Conservation (phyloP, 2,329 filamentous ascomycete genomes). For the Plectosphaerella cucumerina region DNA sequence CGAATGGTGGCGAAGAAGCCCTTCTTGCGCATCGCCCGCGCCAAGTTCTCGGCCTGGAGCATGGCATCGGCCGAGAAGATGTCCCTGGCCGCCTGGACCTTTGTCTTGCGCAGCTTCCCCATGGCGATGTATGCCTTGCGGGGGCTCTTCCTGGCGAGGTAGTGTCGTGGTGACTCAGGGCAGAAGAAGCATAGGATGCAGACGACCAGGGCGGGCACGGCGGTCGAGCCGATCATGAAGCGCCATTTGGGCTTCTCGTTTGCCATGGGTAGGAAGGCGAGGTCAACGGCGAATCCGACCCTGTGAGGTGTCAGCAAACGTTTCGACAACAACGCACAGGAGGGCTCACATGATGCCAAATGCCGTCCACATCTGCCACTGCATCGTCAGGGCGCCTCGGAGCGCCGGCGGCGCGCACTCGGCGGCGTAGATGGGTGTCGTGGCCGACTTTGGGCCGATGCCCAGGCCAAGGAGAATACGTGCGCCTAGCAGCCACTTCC, state of each 20-base stretch:
- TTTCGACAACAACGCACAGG: neutral
- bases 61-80: constrained; percentile 54
- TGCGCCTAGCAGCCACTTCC: constrained; percentile 68
- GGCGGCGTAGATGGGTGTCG: constrained; percentile 65
- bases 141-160: constrained; percentile 43
- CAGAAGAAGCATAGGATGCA: constrained; percentile 47
- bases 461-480: constrained; percentile 67
- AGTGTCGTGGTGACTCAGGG: constrained; percentile 47
- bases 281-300: constrained; percentile 1
- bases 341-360: constrained; percentile 44
- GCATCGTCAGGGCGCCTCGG: constrained; percentile 68
- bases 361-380: constrained; percentile 58
- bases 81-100: constrained; percentile 51
- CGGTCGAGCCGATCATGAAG: constrained; percentile 64
- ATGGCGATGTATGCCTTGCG: constrained; percentile 42
- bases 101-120: constrained; percentile 41
- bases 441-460: constrained; percentile 67
- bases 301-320: neutral
- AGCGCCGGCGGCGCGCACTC: constrained; percentile 62
- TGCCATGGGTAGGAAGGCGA: neutral
- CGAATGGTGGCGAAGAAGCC: constrained; percentile 37
- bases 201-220: constrained; percentile 56
- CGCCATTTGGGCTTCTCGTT: constrained; percentile 54
- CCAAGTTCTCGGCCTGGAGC: constrained; percentile 50
- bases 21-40: constrained; percentile 40